A percentile compares a stretch with the other conserved stretches of the same genome.
Conservation (phyloP, 2,329 filamentous ascomycete genomes). For the Hypoxylon sp. region DNA sequence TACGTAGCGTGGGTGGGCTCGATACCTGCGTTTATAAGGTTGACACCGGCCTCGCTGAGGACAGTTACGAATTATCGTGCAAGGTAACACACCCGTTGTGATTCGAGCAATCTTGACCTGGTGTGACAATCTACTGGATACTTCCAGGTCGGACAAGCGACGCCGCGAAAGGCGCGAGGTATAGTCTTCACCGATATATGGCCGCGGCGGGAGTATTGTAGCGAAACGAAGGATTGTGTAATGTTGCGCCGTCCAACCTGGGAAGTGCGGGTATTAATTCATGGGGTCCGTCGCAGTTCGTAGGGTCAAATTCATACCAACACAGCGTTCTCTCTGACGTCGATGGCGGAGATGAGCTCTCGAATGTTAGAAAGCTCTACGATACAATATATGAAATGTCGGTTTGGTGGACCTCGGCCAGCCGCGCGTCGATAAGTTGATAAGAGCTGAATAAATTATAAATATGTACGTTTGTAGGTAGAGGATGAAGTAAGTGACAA, state of each 20-base stretch:
- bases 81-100: conserved; percentile 28
- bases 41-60: conserved; percentile 16
- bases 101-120: conserved; percentile 4
- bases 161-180: conserved; percentile 22
- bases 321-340: conserved; percentile 4
- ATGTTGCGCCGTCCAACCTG: conserved; percentile 33
- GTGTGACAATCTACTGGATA: conserved; percentile 17
- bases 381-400: too few species aligned
- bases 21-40: conserved; percentile 23
- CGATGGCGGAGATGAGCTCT: conserved; percentile 7
- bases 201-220: conserved; percentile 19
- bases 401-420: conserved; percentile 17
- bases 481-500: too few species aligned
- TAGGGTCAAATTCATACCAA: conserved; percentile 19
- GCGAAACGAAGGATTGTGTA: conserved; percentile 22
- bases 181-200: conserved; percentile 28
- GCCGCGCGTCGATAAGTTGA: conserved; percentile 13
- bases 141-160: conserved; percentile 23
- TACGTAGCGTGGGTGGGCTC: conserved; percentile 5
- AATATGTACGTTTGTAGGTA: too few species aligned
- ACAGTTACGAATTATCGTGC: conserved; percentile 23
- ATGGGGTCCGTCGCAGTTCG: conserved; percentile 16
- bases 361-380: conserved; percentile 3
- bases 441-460: too few species aligned
- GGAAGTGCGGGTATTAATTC: conserved; percentile 29